Evolutionary conservation across 352 stramenopile genomes (phyloP), one percentile per base, ranked within the genome.

Genomic region (Phytophthora macrochlamydospora): DNA sequence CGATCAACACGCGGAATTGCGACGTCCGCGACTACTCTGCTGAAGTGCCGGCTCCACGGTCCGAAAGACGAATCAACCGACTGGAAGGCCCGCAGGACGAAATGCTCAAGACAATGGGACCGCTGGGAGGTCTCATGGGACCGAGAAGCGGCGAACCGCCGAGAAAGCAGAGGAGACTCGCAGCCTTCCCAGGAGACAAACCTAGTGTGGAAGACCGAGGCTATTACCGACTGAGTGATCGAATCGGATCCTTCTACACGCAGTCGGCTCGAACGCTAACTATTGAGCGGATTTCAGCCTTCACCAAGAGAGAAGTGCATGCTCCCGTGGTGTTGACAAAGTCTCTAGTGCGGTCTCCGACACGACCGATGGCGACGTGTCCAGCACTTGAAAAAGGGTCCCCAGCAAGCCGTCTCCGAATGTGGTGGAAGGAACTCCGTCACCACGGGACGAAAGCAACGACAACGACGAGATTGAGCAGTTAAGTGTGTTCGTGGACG

Each of bases 191-290:
- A 75, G 51, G 65, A 75, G 40, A 28, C 59, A 32, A 51, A 40
- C 35, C 60, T 3, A 76, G 55, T 28, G 64, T 79, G 2, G 83
- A 95, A 56, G 87, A 93, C 48, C 71, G 84, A 29, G 71, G 71
- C 2, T 95, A 94, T 61, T 93, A 92, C 56, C 83, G 85, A 33
- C 43, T 91, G n/a, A 95, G 86, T 45, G 88, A 95, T 59, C 83
- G 86, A 7, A 94, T 95, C 35, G 88, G 81, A 40, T 66, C 79
- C 3, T 88, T 75, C 43, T 95, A 95, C 67, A 93, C 88, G 13
- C 75, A 85, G 29, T 87, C 79, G 2, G 83, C 88, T 3, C 78
- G 75, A 11, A 71, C 72, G 2, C 50, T 95, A 6, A 92, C 85
- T 3, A 80, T 93, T 30, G 82, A 93, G 3, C 76, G 79, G 56